These are phyloP conservation scores for Rhizomucor pusillus DNA, from an alignment of 371 early-diverging fungal species.

Conservation along the genomic window DNA sequence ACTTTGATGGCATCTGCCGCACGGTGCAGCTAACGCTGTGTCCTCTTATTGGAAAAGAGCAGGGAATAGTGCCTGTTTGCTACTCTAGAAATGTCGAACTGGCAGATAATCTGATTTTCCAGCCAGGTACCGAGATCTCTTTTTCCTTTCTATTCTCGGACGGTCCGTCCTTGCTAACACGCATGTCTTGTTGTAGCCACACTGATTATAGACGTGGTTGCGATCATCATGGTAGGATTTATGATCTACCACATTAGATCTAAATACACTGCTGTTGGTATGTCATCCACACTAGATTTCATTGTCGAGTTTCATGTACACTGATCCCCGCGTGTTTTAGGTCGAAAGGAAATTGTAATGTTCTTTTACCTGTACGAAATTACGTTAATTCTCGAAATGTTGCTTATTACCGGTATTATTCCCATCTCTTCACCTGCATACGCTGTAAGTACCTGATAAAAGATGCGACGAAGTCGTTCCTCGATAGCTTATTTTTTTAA, in stretches of 20 bases:
- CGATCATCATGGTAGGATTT: conserved; percentile 84
- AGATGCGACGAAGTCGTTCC: too few species aligned
- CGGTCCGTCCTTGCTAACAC: background rate
- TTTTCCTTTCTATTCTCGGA: background rate
- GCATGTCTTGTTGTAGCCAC: conserved; percentile 39
- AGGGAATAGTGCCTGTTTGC: conserved; percentile 85
- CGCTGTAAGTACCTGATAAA: conserved; percentile 73
- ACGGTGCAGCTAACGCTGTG: conserved; percentile 82
- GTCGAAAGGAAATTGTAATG: conserved; percentile 91
- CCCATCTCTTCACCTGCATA: conserved; percentile 70
- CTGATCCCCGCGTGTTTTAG: conserved; percentile 21
- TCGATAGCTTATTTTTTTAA: background rate
- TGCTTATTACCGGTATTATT: conserved; percentile 80
- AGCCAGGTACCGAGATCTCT: conserved; percentile 67
- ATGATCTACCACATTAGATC: conserved; percentile 91
- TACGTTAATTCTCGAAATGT: conserved; percentile 71
- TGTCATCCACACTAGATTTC: background rate
- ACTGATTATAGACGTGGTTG: conserved; percentile 78
- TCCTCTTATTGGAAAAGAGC: conserved; percentile 77
- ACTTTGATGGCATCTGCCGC: conserved; percentile 83
- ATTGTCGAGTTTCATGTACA: conserved; percentile 3
- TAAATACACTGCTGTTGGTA: conserved; percentile 93
- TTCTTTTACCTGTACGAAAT: conserved; percentile 86
- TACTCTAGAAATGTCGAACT: conserved; percentile 92
- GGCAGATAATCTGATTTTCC: conserved; percentile 78